Percentiles rank a stretch among this genome's conserved stretches.
phyloP scores from a whole-genome alignment of 208 protist genomes.

The Leishmania amazonensis region DNA sequence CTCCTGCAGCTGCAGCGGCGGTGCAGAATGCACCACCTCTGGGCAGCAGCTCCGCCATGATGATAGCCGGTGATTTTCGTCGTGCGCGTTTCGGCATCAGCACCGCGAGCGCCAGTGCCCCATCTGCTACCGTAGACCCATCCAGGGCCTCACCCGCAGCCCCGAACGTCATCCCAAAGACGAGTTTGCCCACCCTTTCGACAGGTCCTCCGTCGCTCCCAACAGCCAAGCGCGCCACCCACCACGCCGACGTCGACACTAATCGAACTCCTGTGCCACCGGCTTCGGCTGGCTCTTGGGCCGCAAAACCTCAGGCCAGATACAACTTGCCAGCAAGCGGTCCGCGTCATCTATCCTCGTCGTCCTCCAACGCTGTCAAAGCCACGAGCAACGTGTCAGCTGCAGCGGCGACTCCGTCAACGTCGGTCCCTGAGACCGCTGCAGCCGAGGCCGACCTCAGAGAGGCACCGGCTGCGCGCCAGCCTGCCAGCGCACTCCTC shows the following conservation, averaged over 20 bases:
- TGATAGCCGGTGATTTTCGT: background rate
- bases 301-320: background rate
- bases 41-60: background rate
- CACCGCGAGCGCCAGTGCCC: background rate
- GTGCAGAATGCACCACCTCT: background rate
- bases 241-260: background rate
- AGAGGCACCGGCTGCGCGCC: background rate
- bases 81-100: background rate
- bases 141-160: background rate
- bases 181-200: background rate
- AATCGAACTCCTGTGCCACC: background rate
- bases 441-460: background rate
- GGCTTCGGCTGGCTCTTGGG: background rate
- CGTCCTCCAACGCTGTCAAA: background rate
- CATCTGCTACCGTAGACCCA: background rate
- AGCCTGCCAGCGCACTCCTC: background rate
- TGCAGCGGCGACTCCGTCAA: constrained; percentile 8
- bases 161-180: background rate
- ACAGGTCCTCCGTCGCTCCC: background rate
- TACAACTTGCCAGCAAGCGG: background rate
- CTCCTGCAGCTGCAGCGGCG: background rate
- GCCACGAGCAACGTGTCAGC: background rate
- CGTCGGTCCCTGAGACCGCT: background rate
- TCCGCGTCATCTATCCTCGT: background rate
- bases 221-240: background rate